These are phyloP conservation scores for Aeschynomene evenia DNA, from an alignment of 306 rosid species.

Conservation along the genomic window DNA sequence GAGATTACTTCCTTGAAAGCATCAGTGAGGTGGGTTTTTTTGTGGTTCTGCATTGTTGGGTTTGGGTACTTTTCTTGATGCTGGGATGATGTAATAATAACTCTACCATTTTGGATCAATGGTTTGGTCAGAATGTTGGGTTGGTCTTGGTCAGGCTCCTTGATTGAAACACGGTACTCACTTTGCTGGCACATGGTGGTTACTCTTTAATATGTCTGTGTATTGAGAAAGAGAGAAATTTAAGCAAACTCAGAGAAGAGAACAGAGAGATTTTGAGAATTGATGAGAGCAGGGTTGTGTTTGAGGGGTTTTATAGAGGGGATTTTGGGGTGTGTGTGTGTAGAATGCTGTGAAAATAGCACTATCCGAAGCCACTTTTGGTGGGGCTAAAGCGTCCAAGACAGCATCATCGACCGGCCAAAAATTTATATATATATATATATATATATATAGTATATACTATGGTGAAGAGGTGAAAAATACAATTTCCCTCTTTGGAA, in stretches of 20 bases:
- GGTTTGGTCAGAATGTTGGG: constrained; percentile 27
- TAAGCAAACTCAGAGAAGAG: constrained; percentile 10
- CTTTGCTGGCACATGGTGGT: constrained; percentile 20
- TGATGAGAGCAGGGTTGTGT: not conserved
- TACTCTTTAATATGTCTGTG: not conserved
- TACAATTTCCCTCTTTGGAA: no score
- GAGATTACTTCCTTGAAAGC: constrained; percentile 46
- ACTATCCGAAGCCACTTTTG: constrained; percentile 25
- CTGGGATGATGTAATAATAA: constrained; percentile 13
- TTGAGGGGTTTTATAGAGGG: constrained; percentile 42
- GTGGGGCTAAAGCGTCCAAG: not conserved
- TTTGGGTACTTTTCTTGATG: not conserved
- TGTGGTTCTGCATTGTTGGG: constrained; percentile 12
- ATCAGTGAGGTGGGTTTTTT: constrained; percentile 36
- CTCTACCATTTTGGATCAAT: constrained; percentile 35
- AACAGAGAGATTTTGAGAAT: not conserved
- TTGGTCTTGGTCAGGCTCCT: not conserved
- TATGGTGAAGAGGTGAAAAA: not conserved
- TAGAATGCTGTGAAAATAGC: no score
- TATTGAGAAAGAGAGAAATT: not conserved
- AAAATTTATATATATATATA: not conserved
- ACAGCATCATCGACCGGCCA: constrained; percentile 25
- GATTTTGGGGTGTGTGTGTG: not conserved
- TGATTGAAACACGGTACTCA: constrained; percentile 11
- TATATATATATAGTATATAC: not conserved